Conservation (phyloP, 352 stramenopile species). For the Phytophthora vignae region DNA sequence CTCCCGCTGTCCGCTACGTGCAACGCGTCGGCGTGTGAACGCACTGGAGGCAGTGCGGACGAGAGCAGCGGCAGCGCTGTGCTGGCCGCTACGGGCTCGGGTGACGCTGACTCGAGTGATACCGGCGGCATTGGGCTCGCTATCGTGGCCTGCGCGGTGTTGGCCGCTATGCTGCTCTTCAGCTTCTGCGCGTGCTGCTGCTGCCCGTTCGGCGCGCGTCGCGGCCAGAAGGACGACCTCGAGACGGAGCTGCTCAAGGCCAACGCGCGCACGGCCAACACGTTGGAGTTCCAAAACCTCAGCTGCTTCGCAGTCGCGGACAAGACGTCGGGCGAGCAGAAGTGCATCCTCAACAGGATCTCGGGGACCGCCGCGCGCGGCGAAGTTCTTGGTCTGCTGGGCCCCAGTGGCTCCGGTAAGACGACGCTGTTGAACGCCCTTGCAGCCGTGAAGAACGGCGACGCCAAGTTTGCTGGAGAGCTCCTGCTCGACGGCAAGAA, state of each 20-base stretch:
- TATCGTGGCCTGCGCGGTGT: slow-evolving; percentile 21
- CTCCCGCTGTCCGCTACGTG: slow-evolving; percentile 76
- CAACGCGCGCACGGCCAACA: slow-evolving; percentile 45
- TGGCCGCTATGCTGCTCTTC: slow-evolving; percentile 21
- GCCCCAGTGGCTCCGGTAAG: slow-evolving; percentile 84
- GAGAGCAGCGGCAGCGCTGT: slow-evolving; percentile 21
- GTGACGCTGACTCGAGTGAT: slow-evolving; percentile 6
- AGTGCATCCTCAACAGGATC: slow-evolving; percentile 69
- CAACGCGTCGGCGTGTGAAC: slow-evolving; percentile 66
- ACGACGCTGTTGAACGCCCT: slow-evolving; percentile 86
- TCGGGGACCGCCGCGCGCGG: slow-evolving; percentile 61
- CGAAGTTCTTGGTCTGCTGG: slow-evolving; percentile 75
- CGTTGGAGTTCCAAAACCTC: slow-evolving; percentile 66
- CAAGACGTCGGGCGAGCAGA: slow-evolving; percentile 17
- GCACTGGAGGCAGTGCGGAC: slow-evolving; percentile 10
- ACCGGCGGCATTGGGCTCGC: slow-evolving; percentile 14
- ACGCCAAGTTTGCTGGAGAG: slow-evolving; percentile 56
- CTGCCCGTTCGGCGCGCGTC: slow-evolving; percentile 6
- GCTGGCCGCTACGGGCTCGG: slow-evolving; percentile 17
- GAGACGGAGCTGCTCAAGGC: slow-evolving; percentile 60
- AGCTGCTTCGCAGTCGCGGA: slow-evolving; percentile 51
- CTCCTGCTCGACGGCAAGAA: slow-evolving; percentile 69
- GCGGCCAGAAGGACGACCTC: slow-evolving; percentile 16
- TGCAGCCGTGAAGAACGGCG: slow-evolving; percentile 74
- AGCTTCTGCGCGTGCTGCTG: slow-evolving; percentile 30